Percentiles rank a stretch among this genome's conserved stretches.
Conservation (phyloP, 2,329 filamentous ascomycete species). For the Lasiodiplodia hormozganensis region DNA sequence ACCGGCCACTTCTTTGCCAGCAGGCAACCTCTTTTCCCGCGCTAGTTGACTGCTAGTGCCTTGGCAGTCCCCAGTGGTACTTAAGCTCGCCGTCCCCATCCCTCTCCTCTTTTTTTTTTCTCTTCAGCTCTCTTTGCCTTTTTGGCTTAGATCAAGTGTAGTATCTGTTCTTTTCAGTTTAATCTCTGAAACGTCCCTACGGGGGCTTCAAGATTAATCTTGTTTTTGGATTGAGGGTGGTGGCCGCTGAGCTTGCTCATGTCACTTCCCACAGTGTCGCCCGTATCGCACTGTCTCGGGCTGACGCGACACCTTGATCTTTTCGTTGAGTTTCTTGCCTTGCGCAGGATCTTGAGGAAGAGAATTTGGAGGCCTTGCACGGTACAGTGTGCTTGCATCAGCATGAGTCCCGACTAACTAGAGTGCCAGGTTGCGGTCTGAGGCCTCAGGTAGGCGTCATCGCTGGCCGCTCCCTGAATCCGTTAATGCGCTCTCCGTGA, state of each 20-base stretch:
- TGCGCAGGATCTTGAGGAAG: constrained; percentile 39
- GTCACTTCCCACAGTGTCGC: constrained; percentile 71
- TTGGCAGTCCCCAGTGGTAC: not conserved
- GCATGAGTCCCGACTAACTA: not conserved
- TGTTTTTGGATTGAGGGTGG: constrained; percentile 70
- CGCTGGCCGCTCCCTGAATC: not conserved
- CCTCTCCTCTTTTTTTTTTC: constrained; percentile 40
- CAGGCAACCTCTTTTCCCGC: not conserved
- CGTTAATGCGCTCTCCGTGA: not conserved
- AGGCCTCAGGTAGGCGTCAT: not conserved
- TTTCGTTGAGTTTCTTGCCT: constrained; percentile 39
- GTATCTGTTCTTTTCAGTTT: constrained; percentile 98
- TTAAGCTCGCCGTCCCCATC: not conserved
- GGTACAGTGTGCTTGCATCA: not conserved
- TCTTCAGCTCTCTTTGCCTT: constrained; percentile 58
- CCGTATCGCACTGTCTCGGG: constrained; percentile 77
- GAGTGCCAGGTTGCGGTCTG: not conserved
- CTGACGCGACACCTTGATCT: constrained; percentile 65
- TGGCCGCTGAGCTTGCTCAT: constrained; percentile 77
- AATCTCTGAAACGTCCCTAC: constrained; percentile 87
- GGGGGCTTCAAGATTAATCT: constrained; percentile 78
- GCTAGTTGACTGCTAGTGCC: not conserved
- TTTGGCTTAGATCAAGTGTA: constrained; percentile 91
- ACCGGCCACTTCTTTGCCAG: too few relatives aligned
- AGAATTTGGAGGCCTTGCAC: constrained; percentile 2